Evolutionary conservation across 2,329 filamentous ascomycete genomes (phyloP).

Genomic region (Pseudogymnoascus sp.): DNA sequence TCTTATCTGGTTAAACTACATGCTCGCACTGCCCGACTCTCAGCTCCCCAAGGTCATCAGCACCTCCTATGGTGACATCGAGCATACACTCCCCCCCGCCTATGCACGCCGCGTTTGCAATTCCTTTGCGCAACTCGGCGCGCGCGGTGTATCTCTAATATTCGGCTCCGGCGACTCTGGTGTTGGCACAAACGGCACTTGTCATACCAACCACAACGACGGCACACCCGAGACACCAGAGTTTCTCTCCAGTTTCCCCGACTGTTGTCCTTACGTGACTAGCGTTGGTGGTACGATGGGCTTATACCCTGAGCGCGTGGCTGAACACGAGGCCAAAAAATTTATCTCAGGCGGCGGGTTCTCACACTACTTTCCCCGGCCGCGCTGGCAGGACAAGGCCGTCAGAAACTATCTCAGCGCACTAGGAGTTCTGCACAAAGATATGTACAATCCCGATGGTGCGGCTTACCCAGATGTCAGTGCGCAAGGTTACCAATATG

Average conservation of each 20-base stretch:
- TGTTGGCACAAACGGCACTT: conserved; percentile 39
- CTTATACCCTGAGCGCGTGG: conserved; percentile 25
- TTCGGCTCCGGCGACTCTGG: conserved; percentile 51
- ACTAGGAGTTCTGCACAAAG: conserved; percentile 11
- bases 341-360: conserved; percentile 24
- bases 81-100: conserved; percentile 42
- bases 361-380: conserved; percentile 16
- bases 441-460: conserved; percentile 32
- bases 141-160: conserved; percentile 45
- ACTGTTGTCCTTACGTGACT: conserved; percentile 34
- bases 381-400: conserved; percentile 14
- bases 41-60: conserved; percentile 48
- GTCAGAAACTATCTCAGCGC: conserved; percentile 14
- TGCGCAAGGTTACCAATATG: conserved; percentile 11
- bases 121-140: conserved; percentile 44
- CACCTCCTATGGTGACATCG: conserved; percentile 51
- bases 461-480: conserved; percentile 43
- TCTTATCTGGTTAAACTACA: conserved; percentile 43
- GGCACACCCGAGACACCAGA: conserved; percentile 30
- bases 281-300: conserved; percentile 26
- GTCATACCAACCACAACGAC: conserved; percentile 30
- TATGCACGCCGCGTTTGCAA: conserved; percentile 47
- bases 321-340: conserved; percentile 13
- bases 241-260: conserved; percentile 30
- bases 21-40: conserved; percentile 40